Evolutionary conservation across 768 basidiomycete genomes (phyloP).

Genomic region (Mycena indigotica): DNA sequence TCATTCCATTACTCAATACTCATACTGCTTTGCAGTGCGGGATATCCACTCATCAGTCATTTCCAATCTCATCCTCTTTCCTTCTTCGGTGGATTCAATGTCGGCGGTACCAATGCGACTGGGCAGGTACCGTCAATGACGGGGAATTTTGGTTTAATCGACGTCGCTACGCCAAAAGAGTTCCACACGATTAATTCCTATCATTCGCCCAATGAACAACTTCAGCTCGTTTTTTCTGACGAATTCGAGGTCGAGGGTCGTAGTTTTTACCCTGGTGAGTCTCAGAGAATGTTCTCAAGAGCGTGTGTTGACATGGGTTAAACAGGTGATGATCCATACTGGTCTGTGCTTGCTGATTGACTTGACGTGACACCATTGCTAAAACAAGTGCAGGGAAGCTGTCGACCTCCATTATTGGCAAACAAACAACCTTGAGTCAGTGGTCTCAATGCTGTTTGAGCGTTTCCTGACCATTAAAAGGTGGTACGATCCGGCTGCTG

Average conservation of each 20-base stretch:
- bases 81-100: slow-evolving; percentile 63
- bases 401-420: slow-evolving; percentile 80
- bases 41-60: slow-evolving; percentile 64
- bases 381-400: slow-evolving; percentile 89
- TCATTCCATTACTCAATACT: neutral
- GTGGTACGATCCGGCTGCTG: slow-evolving; percentile 85
- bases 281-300: slow-evolving; percentile 27
- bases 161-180: slow-evolving; percentile 68
- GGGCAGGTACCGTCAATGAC: slow-evolving; percentile 66
- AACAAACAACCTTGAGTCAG: slow-evolving; percentile 31
- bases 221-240: slow-evolving; percentile 83
- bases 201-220: slow-evolving; percentile 49
- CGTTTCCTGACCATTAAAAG: slow-evolving; percentile 24
- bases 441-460: neutral
- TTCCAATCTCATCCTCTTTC: slow-evolving; percentile 49
- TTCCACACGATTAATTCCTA: slow-evolving; percentile 58
- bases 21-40: slow-evolving; percentile 45
- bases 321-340: slow-evolving; percentile 20
- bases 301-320: neutral
- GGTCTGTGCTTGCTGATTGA: slow-evolving; percentile 10
- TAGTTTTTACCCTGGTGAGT: slow-evolving; percentile 72
- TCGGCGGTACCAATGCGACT: slow-evolving; percentile 75
- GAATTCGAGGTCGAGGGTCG: slow-evolving; percentile 84
- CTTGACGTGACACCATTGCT: too few relatives aligned
- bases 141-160: slow-evolving; percentile 75